A percentile compares a stretch with the other conserved stretches of the same genome.
phyloP scores from a whole-genome alignment of 1,139 yeast species.

The Waltiozyma sp. region DNA sequence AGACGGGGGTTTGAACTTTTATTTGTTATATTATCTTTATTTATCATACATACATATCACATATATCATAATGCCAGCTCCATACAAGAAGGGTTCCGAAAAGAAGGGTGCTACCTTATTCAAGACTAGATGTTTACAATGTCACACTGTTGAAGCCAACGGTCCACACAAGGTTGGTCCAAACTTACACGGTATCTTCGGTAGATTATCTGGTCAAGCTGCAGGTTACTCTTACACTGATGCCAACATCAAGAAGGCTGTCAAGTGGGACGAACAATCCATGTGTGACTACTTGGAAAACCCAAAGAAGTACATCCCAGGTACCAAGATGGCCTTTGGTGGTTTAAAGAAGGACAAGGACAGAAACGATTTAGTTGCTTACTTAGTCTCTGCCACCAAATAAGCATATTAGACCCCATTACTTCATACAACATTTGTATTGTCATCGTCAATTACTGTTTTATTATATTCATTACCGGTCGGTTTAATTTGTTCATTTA shows the following conservation, averaged over 20 bases:
- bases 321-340: constrained; percentile 99
- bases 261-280: constrained; percentile 76
- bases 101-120: constrained; percentile 97
- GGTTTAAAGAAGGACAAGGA: constrained; percentile 99
- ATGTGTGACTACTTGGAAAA: constrained; percentile 93
- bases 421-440: neutral
- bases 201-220: constrained; percentile 88
- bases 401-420: constrained; percentile 19
- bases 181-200: constrained; percentile 88
- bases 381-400: constrained; percentile 72
- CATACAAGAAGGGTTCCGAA: constrained; percentile 52
- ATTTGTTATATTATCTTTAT: no score
- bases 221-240: constrained; percentile 94
- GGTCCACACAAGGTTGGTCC: constrained; percentile 99
- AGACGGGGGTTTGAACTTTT: neutral
- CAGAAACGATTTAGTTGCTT: constrained; percentile 92
- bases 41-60: no score
- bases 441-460: neutral
- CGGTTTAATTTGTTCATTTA: constrained; percentile 1
- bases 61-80: constrained; percentile 18
- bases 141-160: constrained; percentile 94
- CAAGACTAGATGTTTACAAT: constrained; percentile 98
- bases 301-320: constrained; percentile 99
- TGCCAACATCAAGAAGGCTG: constrained; percentile 96
- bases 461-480: neutral